These are phyloP conservation scores for Ophiostoma novo-ulmi DNA, from an alignment of 2,329 filamentous ascomycete genomes.

Conservation along the genomic window DNA sequence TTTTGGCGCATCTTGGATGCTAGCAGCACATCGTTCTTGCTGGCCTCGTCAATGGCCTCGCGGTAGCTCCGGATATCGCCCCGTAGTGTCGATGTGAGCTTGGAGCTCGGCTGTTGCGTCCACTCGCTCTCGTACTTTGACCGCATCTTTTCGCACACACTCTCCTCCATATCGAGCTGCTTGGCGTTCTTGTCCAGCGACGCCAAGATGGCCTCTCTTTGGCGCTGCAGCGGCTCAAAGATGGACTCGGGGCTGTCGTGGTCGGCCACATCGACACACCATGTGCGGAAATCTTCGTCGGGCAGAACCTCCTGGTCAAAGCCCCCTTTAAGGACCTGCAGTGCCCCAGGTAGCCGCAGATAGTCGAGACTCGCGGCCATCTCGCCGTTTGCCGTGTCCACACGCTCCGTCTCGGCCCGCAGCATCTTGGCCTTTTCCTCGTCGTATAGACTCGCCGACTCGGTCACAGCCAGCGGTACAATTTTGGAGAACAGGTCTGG, in stretches of 20 bases:
- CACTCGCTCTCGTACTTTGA: slow-evolving; percentile 94
- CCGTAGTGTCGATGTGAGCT: slow-evolving; percentile 79
- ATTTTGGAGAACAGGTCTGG: slow-evolving; percentile 97
- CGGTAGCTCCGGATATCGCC: slow-evolving; percentile 83
- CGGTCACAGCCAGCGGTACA: slow-evolving; percentile 90
- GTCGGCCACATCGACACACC: slow-evolving; percentile 88
- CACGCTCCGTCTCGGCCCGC: slow-evolving; percentile 86
- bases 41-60: slow-evolving; percentile 83
- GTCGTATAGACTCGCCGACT: slow-evolving; percentile 93
- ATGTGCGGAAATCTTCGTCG: slow-evolving; percentile 85
- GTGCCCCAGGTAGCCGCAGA: slow-evolving; percentile 77
- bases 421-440: slow-evolving; percentile 97
- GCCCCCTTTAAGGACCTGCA: slow-evolving; percentile 88
- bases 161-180: slow-evolving; percentile 93
- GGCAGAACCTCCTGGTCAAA: slow-evolving; percentile 84
- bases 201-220: slow-evolving; percentile 68
- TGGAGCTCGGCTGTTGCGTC: slow-evolving; percentile 93
- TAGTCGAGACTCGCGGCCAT: slow-evolving; percentile 96
- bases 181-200: slow-evolving; percentile 76
- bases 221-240: slow-evolving; percentile 71
- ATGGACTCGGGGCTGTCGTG: slow-evolving; percentile 74
- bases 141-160: slow-evolving; percentile 97
- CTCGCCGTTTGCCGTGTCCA: slow-evolving; percentile 87
- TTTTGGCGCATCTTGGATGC: slow-evolving; percentile 79
- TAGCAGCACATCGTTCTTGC: slow-evolving; percentile 77